Evolutionary conservation across 371 early-diverging fungal genomes (phyloP), one percentile per base, ranked within the genome.

Genomic region (Entomophthora muscae): DNA sequence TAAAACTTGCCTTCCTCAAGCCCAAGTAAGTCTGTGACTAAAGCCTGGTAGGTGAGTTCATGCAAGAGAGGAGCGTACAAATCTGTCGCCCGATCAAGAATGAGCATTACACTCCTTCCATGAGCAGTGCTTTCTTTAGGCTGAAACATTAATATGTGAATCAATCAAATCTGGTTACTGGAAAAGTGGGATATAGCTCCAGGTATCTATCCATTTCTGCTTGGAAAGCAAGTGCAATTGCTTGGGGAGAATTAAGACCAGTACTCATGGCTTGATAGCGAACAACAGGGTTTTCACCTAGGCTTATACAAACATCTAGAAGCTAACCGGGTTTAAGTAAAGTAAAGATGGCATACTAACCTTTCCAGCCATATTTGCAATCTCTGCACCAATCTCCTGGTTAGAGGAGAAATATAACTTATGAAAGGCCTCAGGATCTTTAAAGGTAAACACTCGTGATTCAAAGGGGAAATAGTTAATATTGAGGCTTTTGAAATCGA

Each of bases 11-110:
- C 85, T 64, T 86, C 80, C 68, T 86, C 84, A 21, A 90, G 78
- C 21, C 78, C 73, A n/a, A 93, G 67, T 33, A 93, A 70, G 69
- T 98, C 97, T 57, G 90, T 83, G 13, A 84, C 81, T 85, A 93
- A 89, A 1, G 95, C 91, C 72, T 96, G 93, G 66, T 93, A 96
- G 0, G 94, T 90, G 52, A 96, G 90, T 67, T 93, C 90, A 72
- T 95, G 97, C 29, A 95, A 69, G 23, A 95, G 73, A 0, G 98
- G 95, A 3, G 92, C 78, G 58, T 78, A 71, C 32, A 84, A 75
- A 73, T 98, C 98, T 54, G 91, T 76, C 1, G 89, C 82, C 62
- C 98, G 86, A 74, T 98, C 98, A 27, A 91, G n/a, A 63, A 98
- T 78, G 27, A 96, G 73, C 29, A 96, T 66, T 27, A 84, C 82